Evolutionary conservation across 257 asterid species (phyloP).

Genomic region (Plantago major): DNA sequence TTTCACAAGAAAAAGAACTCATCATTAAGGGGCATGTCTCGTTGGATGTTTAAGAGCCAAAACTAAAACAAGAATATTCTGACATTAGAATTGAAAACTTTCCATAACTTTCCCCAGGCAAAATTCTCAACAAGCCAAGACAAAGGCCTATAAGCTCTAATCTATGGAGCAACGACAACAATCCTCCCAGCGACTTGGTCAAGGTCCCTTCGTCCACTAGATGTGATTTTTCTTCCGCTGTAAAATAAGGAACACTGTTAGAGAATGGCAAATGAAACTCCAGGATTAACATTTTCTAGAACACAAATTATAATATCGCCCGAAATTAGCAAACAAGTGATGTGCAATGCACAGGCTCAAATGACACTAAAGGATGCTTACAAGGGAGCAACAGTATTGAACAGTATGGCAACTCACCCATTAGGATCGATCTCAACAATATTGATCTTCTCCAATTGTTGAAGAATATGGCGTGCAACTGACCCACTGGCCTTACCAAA

Average conservation of each 20-base stretch:
- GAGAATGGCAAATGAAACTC: background rate
- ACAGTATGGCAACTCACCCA: slow-evolving; percentile 35
- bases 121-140: slow-evolving; percentile 20
- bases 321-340: background rate
- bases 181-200: slow-evolving; percentile 86
- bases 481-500: slow-evolving; percentile 64
- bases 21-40: too few species aligned
- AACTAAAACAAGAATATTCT: slow-evolving; percentile 17
- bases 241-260: background rate
- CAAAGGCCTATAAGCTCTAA: slow-evolving; percentile 3
- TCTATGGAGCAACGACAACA: slow-evolving; percentile 44
- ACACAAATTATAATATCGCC: background rate
- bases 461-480: slow-evolving; percentile 66
- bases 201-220: slow-evolving; percentile 80
- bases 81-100: slow-evolving; percentile 20
- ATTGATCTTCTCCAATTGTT: slow-evolving; percentile 49
- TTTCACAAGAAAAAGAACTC: too few species aligned
- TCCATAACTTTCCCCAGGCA: slow-evolving; percentile 9
- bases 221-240: slow-evolving; percentile 84
- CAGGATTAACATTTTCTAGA: background rate
- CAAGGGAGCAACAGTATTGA: background rate
- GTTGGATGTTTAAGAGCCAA: slow-evolving; percentile 13
- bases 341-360: too few species aligned
- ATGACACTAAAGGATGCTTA: too few species aligned
- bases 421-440: slow-evolving; percentile 52